These are phyloP conservation scores for Phialocephala sp. DNA, from an alignment of 2,329 filamentous ascomycete genomes.

Conservation along the genomic window DNA sequence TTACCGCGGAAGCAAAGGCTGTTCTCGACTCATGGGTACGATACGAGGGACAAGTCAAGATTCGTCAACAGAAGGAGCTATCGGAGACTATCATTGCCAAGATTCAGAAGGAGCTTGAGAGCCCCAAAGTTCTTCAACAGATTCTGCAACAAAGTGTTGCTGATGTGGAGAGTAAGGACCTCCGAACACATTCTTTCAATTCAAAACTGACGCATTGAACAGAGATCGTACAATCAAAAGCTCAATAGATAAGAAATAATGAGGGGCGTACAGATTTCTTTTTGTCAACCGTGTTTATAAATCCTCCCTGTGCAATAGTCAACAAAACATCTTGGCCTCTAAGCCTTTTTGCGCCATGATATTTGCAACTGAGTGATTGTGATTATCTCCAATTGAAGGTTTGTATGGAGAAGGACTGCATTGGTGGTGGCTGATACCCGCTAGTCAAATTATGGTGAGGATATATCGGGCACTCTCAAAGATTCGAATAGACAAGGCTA, in stretches of 20 bases:
- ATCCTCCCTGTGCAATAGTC: slow-evolving; percentile 66
- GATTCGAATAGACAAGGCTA: too few species aligned
- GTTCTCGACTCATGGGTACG: slow-evolving; percentile 98
- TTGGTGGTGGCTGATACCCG: too few species aligned
- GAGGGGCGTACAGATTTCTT: slow-evolving; percentile 50
- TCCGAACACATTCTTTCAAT: background rate
- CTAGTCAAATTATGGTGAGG: too few species aligned
- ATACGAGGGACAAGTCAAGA: slow-evolving; percentile 98
- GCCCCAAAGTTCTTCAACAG: slow-evolving; percentile 95
- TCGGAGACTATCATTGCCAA: slow-evolving; percentile 93
- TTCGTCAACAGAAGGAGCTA: slow-evolving; percentile 96
- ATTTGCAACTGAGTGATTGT: background rate
- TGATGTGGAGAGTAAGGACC: slow-evolving; percentile 87
- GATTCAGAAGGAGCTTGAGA: slow-evolving; percentile 98
- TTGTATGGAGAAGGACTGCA: too few species aligned
- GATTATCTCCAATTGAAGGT: too few species aligned
- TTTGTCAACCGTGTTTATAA: slow-evolving; percentile 62
- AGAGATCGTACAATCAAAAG: slow-evolving; percentile 69
- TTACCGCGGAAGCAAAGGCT: slow-evolving; percentile 90
- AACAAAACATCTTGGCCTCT: slow-evolving; percentile 28
- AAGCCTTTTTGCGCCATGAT: background rate
- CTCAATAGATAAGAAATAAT: slow-evolving; percentile 59
- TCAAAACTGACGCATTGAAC: slow-evolving; percentile 44
- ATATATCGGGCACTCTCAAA: too few species aligned
- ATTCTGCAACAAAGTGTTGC: slow-evolving; percentile 96